Base-by-base conservation (phyloP, 2,329 filamentous ascomycete genomes). In the Aureobasidium sp. region DNA sequence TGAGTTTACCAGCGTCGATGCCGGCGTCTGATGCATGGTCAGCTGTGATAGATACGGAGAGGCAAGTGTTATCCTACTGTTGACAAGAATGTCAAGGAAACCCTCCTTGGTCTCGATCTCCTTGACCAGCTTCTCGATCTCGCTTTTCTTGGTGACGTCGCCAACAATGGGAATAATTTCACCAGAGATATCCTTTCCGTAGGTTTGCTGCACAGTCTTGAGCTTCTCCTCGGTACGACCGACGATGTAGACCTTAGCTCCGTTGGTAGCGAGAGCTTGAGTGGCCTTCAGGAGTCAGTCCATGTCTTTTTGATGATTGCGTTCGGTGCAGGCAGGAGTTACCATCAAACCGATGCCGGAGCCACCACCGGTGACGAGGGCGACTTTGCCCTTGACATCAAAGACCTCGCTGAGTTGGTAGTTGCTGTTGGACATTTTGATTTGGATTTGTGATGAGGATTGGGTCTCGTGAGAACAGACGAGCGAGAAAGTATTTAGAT, bases 221-320 rank as follows among this genome's bases (percentile, higher is more conserved):
- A 80, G 75, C 71, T 80, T 80, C 63, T 80, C 78, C 61, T 76
- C 68, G 7, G 76, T 79, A 31, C 78, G 74, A 42, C 78, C 78
- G 17, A 75, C 73, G 63, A 80, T 79, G 68, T 80, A 80, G 34
- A 80, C 77, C 67, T 80, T 79, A 29, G 70, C 71, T 2, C 71
- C 70, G 63, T 72, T 73, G 60, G 66, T 62, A 27, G 65, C 65
- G 20, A 67, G 63, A 8, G 49, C 68, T 67, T 79, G 77, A n/a
- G 73, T 74, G 48, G 73, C 69, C 51, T 62, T 11, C 3, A 20
- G 1, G 9, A 9, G 22, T 53, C 12, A 53, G 31, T 27, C 4
- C 14, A 8, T 12, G n/a, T 37, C 6, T 2, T 66, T 78, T 76
- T 20, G 72, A 73, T 47, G 72, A n/a, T 11, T 39, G 1, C 4